Base-by-base conservation (phyloP, 169 alveolate genomes). In the Eimeria brunetti region DNA sequence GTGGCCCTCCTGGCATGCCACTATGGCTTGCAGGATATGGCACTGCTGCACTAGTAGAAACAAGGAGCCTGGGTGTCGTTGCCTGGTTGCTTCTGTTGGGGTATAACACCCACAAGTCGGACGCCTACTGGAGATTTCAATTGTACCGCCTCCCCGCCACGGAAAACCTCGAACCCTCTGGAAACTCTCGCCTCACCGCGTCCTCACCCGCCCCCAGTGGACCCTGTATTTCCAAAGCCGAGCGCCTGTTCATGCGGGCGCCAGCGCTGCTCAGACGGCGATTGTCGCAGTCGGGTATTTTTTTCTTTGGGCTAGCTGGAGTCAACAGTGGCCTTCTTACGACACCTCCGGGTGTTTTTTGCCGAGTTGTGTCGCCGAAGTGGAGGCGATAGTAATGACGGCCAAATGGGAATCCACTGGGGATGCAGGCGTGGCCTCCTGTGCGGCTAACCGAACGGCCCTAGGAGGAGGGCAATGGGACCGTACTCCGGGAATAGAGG, bases 241-340 rank as follows among this genome's bases (percentile, higher is more conserved):
- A 27, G 71, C 89, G 73, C 71, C 71, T 30, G 27, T 22, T n/a
- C 64, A 51, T 51, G 73, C 27, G n/a, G 89, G 51, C 78, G 92
- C 92, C 76, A 83, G 67, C 67, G 53, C 62, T 85, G 92, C 92
- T 85, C 92, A 60, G 92, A 62, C 69, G 92, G 92, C 81, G 76
- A 60, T 71, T 62, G 92, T 62, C 62, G 92, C 92, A 20, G 78
- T 62, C 92, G 92, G 69, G 92, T 85, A 85, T 85, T 85, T 85
- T 58, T 85, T 84, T 58, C 44, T 62, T 46, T 24, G 92, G 92
- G 92, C 92, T 85, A 62, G 92, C 92, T 85, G 92, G 92, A 85
- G 92, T 85, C 78, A 60, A 85, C 92, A 85, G 92, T 62, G 92
- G 92, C 92, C 91, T 49, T 36, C 78, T 27, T 46, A 62, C 75